These are phyloP conservation scores for Emergomyces africanus DNA, from an alignment of 2,329 filamentous ascomycete genomes.

Conservation along the genomic window DNA sequence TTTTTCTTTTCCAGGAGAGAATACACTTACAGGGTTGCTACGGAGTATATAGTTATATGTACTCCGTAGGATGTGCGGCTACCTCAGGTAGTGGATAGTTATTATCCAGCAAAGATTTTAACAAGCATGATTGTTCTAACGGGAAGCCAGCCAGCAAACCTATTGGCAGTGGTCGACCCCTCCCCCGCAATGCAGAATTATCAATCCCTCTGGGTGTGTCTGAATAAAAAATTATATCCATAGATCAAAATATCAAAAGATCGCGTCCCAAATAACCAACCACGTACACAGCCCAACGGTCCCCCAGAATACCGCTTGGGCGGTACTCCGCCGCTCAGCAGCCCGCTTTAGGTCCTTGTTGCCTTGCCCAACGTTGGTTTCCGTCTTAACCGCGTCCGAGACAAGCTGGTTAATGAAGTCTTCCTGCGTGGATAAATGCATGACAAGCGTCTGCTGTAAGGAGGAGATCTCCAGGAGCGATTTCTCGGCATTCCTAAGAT, in stretches of 20 bases:
- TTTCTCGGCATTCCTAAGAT: slow-evolving; percentile 64
- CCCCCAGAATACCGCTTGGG: slow-evolving; percentile 69
- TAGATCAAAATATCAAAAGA: slow-evolving; percentile 36
- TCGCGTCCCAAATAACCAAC: slow-evolving; percentile 64
- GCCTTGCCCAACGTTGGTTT: slow-evolving; percentile 74
- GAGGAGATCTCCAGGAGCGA: slow-evolving; percentile 88
- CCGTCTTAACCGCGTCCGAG: slow-evolving; percentile 65
- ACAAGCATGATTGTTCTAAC: background rate
- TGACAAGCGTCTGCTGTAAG: slow-evolving; percentile 76
- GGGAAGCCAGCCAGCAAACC: background rate
- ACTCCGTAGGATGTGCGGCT: no score
- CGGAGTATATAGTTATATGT: no score
- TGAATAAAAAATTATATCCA: background rate
- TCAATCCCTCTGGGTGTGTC: background rate
- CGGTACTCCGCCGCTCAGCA: slow-evolving; percentile 55
- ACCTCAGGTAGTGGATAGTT: no score
- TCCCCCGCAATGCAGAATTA: background rate
- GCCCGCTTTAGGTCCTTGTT: slow-evolving; percentile 88
- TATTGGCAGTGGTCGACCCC: background rate
- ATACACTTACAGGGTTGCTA: no score
- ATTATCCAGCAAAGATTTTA: no score
- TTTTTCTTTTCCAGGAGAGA: no score
- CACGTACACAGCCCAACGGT: slow-evolving; percentile 62
- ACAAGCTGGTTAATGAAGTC: slow-evolving; percentile 84
- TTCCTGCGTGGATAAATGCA: slow-evolving; percentile 72